Conservation (phyloP, 2,329 filamentous ascomycete genomes). For the Zasmidium cellare region DNA sequence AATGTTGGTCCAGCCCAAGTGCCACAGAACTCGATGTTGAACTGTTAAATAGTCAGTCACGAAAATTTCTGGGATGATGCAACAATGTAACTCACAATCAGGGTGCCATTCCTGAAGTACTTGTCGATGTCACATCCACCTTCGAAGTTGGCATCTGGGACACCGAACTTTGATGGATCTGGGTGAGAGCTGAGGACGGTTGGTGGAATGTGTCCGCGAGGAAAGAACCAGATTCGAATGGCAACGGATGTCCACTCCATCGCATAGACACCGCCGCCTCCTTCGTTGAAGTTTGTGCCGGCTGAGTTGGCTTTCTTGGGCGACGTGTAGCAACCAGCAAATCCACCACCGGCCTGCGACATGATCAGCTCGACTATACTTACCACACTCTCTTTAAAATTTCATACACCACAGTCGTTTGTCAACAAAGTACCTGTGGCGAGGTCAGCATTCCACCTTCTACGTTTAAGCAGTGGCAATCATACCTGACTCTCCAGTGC, state of each 20-base stretch:
- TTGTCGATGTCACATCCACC: slow-evolving; percentile 39
- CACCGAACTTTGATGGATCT: slow-evolving; percentile 63
- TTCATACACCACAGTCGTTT: slow-evolving; percentile 62
- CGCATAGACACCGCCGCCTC: slow-evolving; percentile 49
- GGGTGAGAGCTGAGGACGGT: slow-evolving; percentile 52
- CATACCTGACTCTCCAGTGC: slow-evolving; percentile 23
- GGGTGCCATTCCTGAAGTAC: slow-evolving; percentile 36
- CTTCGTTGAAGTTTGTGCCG: slow-evolving; percentile 36
- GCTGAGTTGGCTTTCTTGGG: slow-evolving; percentile 49
- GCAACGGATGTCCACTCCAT: slow-evolving; percentile 32
- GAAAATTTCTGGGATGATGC: neutral
- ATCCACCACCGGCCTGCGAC: slow-evolving; percentile 46
- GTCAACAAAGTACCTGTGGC: slow-evolving; percentile 47
- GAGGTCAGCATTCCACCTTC: neutral
- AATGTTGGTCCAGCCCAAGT: slow-evolving; percentile 35
- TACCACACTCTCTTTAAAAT: too few species aligned
- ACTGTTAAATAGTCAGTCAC: neutral
- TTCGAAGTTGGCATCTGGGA: slow-evolving; percentile 63
- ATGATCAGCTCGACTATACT: too few species aligned
- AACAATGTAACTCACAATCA: slow-evolving; percentile 41
- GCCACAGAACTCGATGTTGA: slow-evolving; percentile 37
- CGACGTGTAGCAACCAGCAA: slow-evolving; percentile 43
- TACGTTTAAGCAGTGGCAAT: neutral
- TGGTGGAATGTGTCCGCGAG: slow-evolving; percentile 34
- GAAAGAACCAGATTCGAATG: slow-evolving; percentile 40